Conservation (phyloP, 176 grass and related monocot genomes). For the Bothriochloa decipiens region DNA sequence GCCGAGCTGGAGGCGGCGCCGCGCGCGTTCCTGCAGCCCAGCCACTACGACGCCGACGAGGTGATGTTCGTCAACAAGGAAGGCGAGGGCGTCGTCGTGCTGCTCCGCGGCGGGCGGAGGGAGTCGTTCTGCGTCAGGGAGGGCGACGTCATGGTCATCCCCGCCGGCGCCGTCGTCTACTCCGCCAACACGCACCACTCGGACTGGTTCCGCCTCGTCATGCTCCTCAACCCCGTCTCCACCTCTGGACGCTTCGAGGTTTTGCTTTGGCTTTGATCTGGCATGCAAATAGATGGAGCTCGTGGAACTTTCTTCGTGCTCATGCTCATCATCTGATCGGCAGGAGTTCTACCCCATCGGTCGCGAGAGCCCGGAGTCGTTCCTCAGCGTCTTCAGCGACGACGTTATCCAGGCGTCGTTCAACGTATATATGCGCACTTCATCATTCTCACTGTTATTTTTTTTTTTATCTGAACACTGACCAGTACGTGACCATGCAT, state of each 20-base stretch:
- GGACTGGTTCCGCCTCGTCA: constrained; percentile 59
- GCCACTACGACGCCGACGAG: constrained; percentile 73
- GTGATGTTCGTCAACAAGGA: constrained; percentile 66
- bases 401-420: constrained; percentile 74
- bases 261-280: no score
- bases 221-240: constrained; percentile 61
- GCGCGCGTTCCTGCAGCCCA: constrained; percentile 73
- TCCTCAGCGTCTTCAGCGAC: constrained; percentile 69
- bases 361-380: constrained; percentile 48
- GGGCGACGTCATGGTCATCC: constrained; percentile 72
- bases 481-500: background rate
- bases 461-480: background rate
- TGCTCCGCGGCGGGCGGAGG: constrained; percentile 43
- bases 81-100: constrained; percentile 58
- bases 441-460: no score
- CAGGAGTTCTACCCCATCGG: constrained; percentile 68
- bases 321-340: background rate
- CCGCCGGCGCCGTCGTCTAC: constrained; percentile 66
- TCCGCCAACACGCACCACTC: constrained; percentile 58
- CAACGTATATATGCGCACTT: constrained; percentile 32
- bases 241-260: constrained; percentile 55
- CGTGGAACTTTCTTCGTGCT: background rate
- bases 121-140: constrained; percentile 62
- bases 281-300: background rate
- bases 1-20: constrained; percentile 65